Evolutionary conservation across 2,329 filamentous ascomycete genomes (phyloP).

Genomic region (Clarireedia monteithiana): DNA sequence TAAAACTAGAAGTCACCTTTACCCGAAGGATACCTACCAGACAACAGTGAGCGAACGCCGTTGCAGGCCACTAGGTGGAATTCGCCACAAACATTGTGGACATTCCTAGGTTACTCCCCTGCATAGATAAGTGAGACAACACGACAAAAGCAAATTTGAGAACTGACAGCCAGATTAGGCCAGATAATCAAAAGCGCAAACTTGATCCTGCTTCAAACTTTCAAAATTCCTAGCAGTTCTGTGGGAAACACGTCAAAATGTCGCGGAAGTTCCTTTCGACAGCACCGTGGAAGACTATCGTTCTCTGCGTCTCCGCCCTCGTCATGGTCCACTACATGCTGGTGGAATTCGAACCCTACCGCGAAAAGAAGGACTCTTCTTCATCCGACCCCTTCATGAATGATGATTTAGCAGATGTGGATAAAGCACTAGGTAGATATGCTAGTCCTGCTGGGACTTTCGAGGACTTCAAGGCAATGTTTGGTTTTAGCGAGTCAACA

Average conservation of each 20-base stretch:
- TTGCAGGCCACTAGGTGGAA: too few relatives aligned
- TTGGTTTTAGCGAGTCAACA: neutral
- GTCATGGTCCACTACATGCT: slow-evolving; percentile 5
- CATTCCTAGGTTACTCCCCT: neutral
- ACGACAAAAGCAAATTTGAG: neutral
- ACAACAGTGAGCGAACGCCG: too few relatives aligned
- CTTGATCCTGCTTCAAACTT: neutral
- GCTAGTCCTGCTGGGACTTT: slow-evolving; percentile 4
- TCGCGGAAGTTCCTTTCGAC: neutral
- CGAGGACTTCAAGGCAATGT: slow-evolving; percentile 8
- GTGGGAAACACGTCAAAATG: neutral
- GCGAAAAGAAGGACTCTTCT: neutral
- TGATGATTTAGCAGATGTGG: neutral
- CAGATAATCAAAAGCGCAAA: neutral
- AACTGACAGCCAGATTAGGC: neutral
- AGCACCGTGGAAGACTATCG: slow-evolving; percentile 5
- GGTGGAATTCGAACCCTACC: neutral
- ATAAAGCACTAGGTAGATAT: neutral
- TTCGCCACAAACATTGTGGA: too few relatives aligned
- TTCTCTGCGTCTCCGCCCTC: neutral
- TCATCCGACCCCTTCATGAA: neutral
- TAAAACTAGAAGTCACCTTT: too few relatives aligned
- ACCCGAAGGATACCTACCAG: too few relatives aligned
- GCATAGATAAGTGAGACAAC: neutral
- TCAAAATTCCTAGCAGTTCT: neutral